Base-by-base conservation (phyloP, 1,139 yeast genomes). In the Petasospora fabianii region DNA sequence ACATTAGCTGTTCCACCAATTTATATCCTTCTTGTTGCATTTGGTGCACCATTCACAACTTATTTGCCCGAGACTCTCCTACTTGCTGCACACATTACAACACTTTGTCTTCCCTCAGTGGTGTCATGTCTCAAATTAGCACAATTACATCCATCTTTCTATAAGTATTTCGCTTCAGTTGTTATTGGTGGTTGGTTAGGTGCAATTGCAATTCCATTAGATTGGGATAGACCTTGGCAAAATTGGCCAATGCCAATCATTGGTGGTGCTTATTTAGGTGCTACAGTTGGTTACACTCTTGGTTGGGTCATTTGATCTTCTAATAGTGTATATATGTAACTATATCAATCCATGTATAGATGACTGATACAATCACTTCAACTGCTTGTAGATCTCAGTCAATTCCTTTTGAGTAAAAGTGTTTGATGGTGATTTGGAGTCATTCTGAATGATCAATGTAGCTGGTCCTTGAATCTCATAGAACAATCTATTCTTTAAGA, bases 141-240 rank as follows among this genome's bases (percentile, higher is more conserved):
- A 44, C 70, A 80, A 48, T 4, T 31, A 13, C 78, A 80, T 51
- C 67, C 75, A 15, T 62, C 64, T 6, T 50, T 64, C 27, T 73
- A 77, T 72, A 62, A 60, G 34, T 66, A 64, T 40, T 64, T 71
- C 31, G 59, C 65, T 28, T 54, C 80, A 28, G 71, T 80, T 0
- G 64, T 81, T 30, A 53, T 83, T 8, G 96, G 96, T 3, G 79
- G 94, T 9, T 92, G 97, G 97, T 54, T 87, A 3, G 97, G 97
- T 10, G 96, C 94, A 5, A 65, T 86, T 30, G 97, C 96, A 2
- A 88, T 92, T 44, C 97, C 97, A 0, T 70, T 92, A 43, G 98
- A 92, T 61, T 92, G 98, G 98, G 98, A 92, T 60, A 71, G 97
- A 51, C 88, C 84, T 21, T 92, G 98, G 98, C 98, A 92, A 62